Conservation (phyloP, 345 rosid species). For the Rhodamnia argentea region DNA sequence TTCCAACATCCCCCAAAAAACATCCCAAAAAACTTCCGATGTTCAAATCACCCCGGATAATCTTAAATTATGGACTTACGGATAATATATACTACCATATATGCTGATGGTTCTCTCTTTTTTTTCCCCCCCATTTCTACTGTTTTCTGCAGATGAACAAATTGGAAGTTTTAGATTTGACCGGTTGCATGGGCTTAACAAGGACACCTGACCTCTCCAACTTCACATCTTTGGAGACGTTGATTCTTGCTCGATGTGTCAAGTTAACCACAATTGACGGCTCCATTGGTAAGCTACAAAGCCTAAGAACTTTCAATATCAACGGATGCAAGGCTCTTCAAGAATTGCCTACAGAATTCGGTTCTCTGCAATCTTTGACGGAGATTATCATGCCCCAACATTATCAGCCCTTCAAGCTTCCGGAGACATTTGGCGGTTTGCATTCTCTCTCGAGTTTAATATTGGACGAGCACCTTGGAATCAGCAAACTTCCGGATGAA, state of each 20-base stretch:
- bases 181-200: neutral
- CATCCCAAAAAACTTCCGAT: too few relatives aligned
- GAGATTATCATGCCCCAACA: neutral
- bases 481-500: neutral
- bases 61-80: too few relatives aligned
- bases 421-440: neutral
- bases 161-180: neutral
- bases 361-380: neutral
- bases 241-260: neutral
- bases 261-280: neutral
- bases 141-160: neutral
- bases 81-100: neutral
- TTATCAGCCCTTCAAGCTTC: neutral
- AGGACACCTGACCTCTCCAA: neutral
- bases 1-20: too few relatives aligned
- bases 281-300: neutral
- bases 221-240: neutral
- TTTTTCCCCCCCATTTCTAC: neutral
- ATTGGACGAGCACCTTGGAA: neutral
- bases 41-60: too few relatives aligned
- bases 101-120: neutral
- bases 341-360: neutral
- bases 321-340: neutral
- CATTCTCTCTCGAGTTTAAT: neutral
- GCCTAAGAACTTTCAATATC: neutral